phyloP scores from a whole-genome alignment of 164 flowering plant genomes.

The Sextonia rubra region DNA sequence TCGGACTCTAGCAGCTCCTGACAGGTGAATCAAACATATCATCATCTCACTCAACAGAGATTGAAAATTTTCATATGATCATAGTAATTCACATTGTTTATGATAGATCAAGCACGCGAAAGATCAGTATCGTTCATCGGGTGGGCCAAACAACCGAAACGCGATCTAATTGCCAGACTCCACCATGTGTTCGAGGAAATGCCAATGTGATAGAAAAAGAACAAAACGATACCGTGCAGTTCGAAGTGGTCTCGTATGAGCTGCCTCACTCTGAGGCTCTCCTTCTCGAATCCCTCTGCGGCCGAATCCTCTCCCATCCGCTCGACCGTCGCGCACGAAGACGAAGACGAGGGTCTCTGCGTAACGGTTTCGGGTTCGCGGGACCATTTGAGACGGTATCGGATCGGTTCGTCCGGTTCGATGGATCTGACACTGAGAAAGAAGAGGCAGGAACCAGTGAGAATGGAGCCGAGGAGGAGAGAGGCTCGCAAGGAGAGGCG shows the following conservation, averaged over 20 bases:
- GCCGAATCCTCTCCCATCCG: conserved; percentile 67
- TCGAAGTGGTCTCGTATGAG: conserved; percentile 56
- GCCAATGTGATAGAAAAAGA: background rate
- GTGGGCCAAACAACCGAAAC: background rate
- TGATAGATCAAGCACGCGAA: background rate
- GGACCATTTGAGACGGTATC: background rate
- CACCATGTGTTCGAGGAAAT: background rate
- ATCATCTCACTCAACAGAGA: conserved; percentile 9
- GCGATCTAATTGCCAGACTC: background rate
- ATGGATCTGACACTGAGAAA: conserved; percentile 31
- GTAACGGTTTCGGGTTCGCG: background rate
- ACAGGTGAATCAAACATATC: conserved; percentile 17
- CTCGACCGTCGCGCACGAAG: conserved; percentile 79
- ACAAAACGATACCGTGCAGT: conserved; percentile 43
- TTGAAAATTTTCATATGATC: background rate
- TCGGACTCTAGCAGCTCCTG: conserved; percentile 78
- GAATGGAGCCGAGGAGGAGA: conserved; percentile 26
- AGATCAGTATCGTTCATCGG: background rate
- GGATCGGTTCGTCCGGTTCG: conserved; percentile 18
- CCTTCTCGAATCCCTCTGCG: conserved; percentile 32
- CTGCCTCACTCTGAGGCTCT: conserved; percentile 56
- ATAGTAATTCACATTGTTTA: background rate
- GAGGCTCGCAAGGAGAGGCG: conserved; percentile 23
- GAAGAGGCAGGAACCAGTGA: conserved; percentile 29
- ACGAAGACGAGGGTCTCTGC: background rate